Evolutionary conservation across 2,329 filamentous ascomycete species (phyloP), one percentile per base, ranked within the genome.

Genomic region (Pseudopithomyces chartarum): DNA sequence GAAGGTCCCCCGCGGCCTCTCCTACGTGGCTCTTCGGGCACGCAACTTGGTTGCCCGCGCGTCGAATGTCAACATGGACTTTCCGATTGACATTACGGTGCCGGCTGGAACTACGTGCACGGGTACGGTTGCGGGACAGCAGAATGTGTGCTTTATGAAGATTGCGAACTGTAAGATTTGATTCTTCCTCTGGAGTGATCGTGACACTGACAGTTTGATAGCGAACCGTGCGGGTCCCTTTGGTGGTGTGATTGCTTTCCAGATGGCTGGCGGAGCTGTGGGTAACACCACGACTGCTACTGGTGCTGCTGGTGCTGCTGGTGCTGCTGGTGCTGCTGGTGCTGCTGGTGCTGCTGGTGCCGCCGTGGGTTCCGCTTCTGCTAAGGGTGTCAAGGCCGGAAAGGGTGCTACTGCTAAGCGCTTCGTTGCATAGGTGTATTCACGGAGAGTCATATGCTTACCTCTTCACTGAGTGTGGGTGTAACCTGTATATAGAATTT

Each of bases 81-180:
- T 52, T 26, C 59, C 59, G 3, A 38, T 64, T 39, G 40, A 58
- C 5, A 50, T 64, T 17, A 77, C 77, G 15, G 81, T 87, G 56
- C 82, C 85, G 0, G 79, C 78, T 33, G 73, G 74, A 49, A 82
- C 83, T 69, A 62, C 74, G 36, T 88, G 85, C 73, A 84, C 81
- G 3, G 85, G 85, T 10, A 82, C 77, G 22, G 81, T 84, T 2
- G 84, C 81, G 3, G 85, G 83, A 20, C 78, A 84, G 71, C 66
- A 78, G 11, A 84, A 84, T 62, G 79, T 86, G 57, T 87, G 85
- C 73, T 62, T 64, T 11, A 62, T 62, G 58, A 61, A 61, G 56
- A 61, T 61, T 59, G 61, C 59, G 12, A 63, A 63, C 33, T 52
- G 52, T 54, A 22, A 48, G 59, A n/a, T 23, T 13, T 13, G 11